Evolutionary conservation across 352 stramenopile species (phyloP), one percentile per base, ranked within the genome.

Genomic region (Elongisporangium undulatum): DNA sequence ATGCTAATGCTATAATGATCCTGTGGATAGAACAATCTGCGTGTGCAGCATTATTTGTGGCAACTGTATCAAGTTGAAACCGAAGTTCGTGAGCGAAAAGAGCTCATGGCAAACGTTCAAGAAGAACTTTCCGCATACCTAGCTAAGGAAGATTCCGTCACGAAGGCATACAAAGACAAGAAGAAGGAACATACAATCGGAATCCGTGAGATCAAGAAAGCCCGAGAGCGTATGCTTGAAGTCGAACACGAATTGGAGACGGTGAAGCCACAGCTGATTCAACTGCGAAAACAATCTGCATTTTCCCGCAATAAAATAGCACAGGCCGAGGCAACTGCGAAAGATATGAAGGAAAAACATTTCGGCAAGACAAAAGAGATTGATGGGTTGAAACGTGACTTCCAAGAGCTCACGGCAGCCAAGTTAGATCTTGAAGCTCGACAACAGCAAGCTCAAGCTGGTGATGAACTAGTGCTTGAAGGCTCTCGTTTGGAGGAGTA

Each of bases 11-110:
- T 0, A 45, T 17, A 17, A 17, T 45, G 34, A 45, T 45, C 9
- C 12, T 1, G 17, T 17, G 10, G 10, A 45, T 58, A 92, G 83
- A 78, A 78, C 64, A 58, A 83, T 19, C 59, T 97, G 4, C 82
- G 93, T 24, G 86, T 90, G 0, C 89, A 99, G 60, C 93, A 97
- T 65, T 99, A 97, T 58, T 73, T 99, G 41, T 99, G 96, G 96
- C 90, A 98, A 61, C 77, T 99, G 20, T 98, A 94, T 53, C 94
- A 99, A 67, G 85, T 98, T 20, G 77, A 99, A 59, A 78, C 91
- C 15, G 90, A 98, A 48, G 76, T 96, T 3, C 76, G 89, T 19
- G 68, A 88, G 23, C 83, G 92, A 45, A 89, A 97, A 62, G 91
- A 94, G 22, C 64, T 77, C 3, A 74, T 97, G 12, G 75, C 77